Evolutionary conservation across 768 basidiomycete species (phyloP).

Genomic region (Pisolithus orientalis): DNA sequence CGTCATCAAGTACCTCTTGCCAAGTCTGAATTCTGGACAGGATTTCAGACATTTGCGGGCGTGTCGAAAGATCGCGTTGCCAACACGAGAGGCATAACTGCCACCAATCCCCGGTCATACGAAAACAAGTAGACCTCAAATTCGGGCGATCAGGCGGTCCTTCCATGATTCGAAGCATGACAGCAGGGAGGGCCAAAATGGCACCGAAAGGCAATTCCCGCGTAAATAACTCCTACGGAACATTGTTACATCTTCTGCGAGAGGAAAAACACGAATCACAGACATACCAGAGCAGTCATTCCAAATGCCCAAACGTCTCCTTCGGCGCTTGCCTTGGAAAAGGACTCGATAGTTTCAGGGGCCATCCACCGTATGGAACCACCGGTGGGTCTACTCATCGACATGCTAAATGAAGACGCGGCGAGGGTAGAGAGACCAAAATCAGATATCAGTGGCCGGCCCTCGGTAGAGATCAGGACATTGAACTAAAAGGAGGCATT

Average conservation of each 20-base stretch:
- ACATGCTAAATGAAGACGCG: not conserved
- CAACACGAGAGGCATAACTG: not conserved
- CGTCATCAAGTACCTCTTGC: too few species aligned
- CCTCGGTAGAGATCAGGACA: not conserved
- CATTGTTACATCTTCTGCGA: not conserved
- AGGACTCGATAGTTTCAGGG: not conserved
- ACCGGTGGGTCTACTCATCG: not conserved
- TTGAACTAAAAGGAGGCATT: not conserved
- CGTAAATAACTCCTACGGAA: not conserved
- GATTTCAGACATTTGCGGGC: not conserved
- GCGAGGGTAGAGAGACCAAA: not conserved
- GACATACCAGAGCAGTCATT: not conserved
- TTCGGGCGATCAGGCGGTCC: not conserved
- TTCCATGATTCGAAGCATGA: not conserved
- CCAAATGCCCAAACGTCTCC: not conserved
- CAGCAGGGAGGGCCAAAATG: not conserved
- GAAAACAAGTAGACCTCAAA: not conserved
- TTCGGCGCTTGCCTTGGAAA: not conserved
- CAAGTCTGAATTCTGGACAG: too few species aligned
- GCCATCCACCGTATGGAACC: not conserved
- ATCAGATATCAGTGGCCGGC: not conserved
- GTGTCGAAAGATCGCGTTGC: not conserved
- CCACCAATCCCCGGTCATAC: not conserved
- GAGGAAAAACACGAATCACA: not conserved
- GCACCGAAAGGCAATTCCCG: not conserved